Base-by-base conservation (phyloP, 1,284 basidiomycete species). In the Amylostereum chailletii region DNA sequence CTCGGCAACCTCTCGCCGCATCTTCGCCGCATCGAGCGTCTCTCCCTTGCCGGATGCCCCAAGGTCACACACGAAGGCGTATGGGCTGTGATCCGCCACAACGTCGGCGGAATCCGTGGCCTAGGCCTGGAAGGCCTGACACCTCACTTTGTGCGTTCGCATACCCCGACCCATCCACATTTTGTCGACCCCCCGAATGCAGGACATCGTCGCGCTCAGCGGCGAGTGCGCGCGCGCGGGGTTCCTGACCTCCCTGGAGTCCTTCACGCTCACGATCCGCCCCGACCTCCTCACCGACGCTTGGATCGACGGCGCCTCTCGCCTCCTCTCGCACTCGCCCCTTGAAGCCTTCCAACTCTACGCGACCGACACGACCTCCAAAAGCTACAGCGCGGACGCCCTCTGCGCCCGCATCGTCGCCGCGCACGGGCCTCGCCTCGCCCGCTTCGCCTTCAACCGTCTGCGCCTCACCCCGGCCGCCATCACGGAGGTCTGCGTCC, bases 81-180 rank as follows among this genome's bases (percentile, higher is more conserved):
- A 2, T 71, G 66, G 57, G 65, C 71, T 2, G 51, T 84, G 4
- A 58, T 83, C 0, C 66, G 67, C 3, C 52, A 58, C 7, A 81
- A 70, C 50, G 54, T 56, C 37, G 59, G 47, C 3, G 79, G 81
- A 1, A 65, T 88, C 6, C 46, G 67, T 0, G 68, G 67, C 1
- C 62, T 87, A n/a, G 75, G 75, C 2, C 65, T 88, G 11, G 83
- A 88, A 60, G 75, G 74, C n/a, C 61, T 87, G 31, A 81, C 82
- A 1, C 64, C 71, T 0, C 61, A 68, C 51, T 85, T 88, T 56
- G 85, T 86, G 61, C 37, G 75, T 68, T 37, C 11, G 33, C 19
- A 34, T 7, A 44, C 39, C 42, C 30, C 30, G 19, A 29, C 10
- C 30, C 33, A 27, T 11, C 42, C 37, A 36, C 27, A 26, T 29